These are phyloP conservation scores for Calendula officinalis DNA, from an alignment of 129 eudicot genomes.

Conservation along the genomic window DNA sequence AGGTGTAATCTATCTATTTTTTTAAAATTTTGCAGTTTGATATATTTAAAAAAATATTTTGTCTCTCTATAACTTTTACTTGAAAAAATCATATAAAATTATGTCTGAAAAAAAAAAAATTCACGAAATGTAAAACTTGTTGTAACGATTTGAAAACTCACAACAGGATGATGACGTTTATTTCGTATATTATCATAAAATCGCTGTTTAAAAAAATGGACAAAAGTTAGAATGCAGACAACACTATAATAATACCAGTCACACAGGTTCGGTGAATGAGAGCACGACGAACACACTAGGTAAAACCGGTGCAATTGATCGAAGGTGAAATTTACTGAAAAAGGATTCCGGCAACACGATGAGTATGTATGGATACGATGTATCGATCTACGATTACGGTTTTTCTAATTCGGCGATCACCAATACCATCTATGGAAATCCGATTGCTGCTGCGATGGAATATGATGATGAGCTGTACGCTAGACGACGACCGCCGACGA, in stretches of 20 bases:
- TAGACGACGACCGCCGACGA: slow-evolving; percentile 28
- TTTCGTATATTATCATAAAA: too few relatives aligned
- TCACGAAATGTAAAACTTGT: too few relatives aligned
- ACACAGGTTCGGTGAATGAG: neutral
- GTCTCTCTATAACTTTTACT: too few relatives aligned
- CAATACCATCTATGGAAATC: slow-evolving; percentile 26
- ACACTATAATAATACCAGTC: neutral
- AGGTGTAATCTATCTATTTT: too few relatives aligned
- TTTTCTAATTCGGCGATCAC: slow-evolving; percentile 39
- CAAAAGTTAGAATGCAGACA: too few relatives aligned
- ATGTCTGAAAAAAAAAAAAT: neutral
- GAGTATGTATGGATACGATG: slow-evolving; percentile 44
- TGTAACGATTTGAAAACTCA: too few relatives aligned
- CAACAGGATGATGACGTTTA: too few relatives aligned
- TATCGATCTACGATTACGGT: slow-evolving; percentile 36
- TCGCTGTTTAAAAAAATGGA: too few relatives aligned
- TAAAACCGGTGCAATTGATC: neutral
- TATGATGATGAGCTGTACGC: slow-evolving; percentile 15
- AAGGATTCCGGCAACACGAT: slow-evolving; percentile 10
- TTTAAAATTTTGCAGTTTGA: too few relatives aligned
- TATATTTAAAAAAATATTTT: too few relatives aligned
- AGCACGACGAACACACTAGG: too few relatives aligned
- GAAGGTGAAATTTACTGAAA: neutral
- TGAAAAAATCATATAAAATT: too few relatives aligned
- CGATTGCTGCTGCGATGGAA: slow-evolving; percentile 16